These are phyloP conservation scores for Starmerella bombicola DNA, from an alignment of 805 yeast genomes.

Conservation along the genomic window DNA sequence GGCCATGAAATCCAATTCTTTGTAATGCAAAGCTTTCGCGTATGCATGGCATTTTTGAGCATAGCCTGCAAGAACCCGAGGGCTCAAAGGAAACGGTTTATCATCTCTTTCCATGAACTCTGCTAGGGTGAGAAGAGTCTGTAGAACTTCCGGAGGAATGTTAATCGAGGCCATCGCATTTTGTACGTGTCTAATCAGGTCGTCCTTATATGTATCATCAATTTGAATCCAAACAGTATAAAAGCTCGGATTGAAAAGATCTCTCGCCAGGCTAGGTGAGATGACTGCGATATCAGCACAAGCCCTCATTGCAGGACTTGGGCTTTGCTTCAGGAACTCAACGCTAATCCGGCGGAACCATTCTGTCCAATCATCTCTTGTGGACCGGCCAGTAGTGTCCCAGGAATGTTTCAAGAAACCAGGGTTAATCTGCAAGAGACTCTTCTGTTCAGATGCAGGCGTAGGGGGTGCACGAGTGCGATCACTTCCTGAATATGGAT, in stretches of 20 bases:
- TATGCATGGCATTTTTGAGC: constrained; percentile 95
- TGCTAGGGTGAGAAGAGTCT: constrained; percentile 73
- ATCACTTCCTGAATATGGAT: constrained; percentile 37
- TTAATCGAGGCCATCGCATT: constrained; percentile 80
- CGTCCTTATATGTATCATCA: constrained; percentile 79
- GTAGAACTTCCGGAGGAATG: constrained; percentile 92
- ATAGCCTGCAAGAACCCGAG: constrained; percentile 79
- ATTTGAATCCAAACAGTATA: constrained; percentile 92
- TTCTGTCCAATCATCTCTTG: constrained; percentile 95
- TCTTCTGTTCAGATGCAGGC: constrained; percentile 49
- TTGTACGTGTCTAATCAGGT: constrained; percentile 71
- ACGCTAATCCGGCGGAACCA: constrained; percentile 84
- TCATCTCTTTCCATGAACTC: constrained; percentile 98
- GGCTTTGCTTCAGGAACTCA: constrained; percentile 78
- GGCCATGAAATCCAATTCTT: constrained; percentile 85
- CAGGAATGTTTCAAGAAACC: constrained; percentile 63
- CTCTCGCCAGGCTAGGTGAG: constrained; percentile 71
- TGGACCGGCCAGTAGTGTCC: constrained; percentile 81
- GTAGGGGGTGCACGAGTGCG: constrained; percentile 30
- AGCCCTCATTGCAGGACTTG: constrained; percentile 87
- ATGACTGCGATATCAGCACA: constrained; percentile 82
- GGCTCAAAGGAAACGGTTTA: constrained; percentile 80
- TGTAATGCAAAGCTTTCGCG: constrained; percentile 93
- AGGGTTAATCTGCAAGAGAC: constrained; percentile 61
- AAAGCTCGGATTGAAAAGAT: constrained; percentile 85